A percentile compares a stretch with the other conserved stretches of the same genome.
phyloP scores from a whole-genome alignment of 805 yeast genomes.

The Sugiyamaella qingdaonensis region DNA sequence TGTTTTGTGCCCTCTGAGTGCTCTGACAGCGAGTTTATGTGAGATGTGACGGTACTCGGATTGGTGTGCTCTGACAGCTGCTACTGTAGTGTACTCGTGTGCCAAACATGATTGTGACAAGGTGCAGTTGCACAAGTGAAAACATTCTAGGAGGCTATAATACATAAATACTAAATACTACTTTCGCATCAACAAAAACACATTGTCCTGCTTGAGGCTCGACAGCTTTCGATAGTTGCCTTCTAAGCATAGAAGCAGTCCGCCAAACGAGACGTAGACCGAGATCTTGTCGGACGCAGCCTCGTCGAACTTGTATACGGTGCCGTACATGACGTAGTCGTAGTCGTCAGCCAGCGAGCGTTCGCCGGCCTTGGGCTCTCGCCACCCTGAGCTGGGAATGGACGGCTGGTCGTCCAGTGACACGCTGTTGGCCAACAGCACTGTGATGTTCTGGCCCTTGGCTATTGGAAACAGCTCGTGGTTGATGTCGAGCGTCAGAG shows the following conservation, averaged over 20 bases:
- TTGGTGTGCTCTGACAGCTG: too few relatives aligned
- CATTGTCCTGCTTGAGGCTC: conserved; percentile 86
- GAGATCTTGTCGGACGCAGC: conserved; percentile 58
- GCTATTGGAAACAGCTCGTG: conserved; percentile 86
- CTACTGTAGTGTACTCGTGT: too few relatives aligned
- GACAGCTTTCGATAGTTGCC: conserved; percentile 90
- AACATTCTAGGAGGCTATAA: too few relatives aligned
- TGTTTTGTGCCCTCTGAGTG: too few relatives aligned
- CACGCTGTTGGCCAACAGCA: conserved; percentile 78
- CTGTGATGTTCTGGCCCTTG: conserved; percentile 70
- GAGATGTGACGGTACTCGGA: too few relatives aligned
- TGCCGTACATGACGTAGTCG: conserved; percentile 97
- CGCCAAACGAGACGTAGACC: conserved; percentile 94
- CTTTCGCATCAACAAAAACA: conserved; percentile 77
- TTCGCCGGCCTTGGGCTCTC: conserved; percentile 80
- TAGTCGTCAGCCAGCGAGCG: conserved; percentile 90
- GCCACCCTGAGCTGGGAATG: conserved; percentile 59
- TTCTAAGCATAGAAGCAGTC: conserved; percentile 86
- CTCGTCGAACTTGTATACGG: conserved; percentile 95
- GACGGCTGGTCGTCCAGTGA: conserved; percentile 47
- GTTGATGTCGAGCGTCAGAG: conserved; percentile 83
- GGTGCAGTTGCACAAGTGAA: too few relatives aligned
- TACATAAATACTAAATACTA: not conserved
- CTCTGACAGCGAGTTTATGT: too few relatives aligned
- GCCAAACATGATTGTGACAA: too few relatives aligned